Evolutionary conservation across 2,329 filamentous ascomycete species (phyloP).

Genomic region (Myriosclerotinia duriaeana): DNA sequence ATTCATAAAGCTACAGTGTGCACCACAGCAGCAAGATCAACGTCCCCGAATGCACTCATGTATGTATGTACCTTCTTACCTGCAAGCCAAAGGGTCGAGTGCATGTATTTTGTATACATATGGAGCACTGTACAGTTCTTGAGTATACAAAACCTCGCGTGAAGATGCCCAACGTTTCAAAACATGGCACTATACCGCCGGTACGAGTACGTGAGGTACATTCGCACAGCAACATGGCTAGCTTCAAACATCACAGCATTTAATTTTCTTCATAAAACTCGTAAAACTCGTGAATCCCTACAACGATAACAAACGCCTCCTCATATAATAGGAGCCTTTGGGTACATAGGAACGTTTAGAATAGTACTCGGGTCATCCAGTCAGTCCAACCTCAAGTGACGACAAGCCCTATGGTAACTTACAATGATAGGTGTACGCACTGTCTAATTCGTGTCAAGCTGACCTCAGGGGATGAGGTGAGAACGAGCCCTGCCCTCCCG

Average conservation of each 20-base stretch:
- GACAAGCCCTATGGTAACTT: neutral
- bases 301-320: neutral
- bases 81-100: constrained; percentile 16
- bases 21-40: constrained; percentile 20
- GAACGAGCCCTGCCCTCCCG: neutral
- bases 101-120: neutral
- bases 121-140: neutral
- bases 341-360: neutral
- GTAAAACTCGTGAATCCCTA: neutral
- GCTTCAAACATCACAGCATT: neutral
- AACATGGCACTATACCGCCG: neutral
- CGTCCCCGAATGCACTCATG: constrained; percentile 17
- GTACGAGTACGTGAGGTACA: constrained; percentile 1
- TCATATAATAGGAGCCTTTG: neutral
- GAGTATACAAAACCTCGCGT: neutral
- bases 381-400: constrained; percentile 8
- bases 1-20: constrained; percentile 3
- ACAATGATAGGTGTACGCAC: constrained; percentile 1
- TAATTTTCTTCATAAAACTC: constrained; percentile 5
- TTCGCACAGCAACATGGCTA: neutral
- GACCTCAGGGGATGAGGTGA: neutral
- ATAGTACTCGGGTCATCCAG: constrained; percentile 1
- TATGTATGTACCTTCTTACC: constrained; percentile 11
- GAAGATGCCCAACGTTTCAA: constrained; percentile 9
- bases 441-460: neutral